phyloP scores from a whole-genome alignment of 768 basidiomycete species.

The Naganishia vaughanmartiniae region DNA sequence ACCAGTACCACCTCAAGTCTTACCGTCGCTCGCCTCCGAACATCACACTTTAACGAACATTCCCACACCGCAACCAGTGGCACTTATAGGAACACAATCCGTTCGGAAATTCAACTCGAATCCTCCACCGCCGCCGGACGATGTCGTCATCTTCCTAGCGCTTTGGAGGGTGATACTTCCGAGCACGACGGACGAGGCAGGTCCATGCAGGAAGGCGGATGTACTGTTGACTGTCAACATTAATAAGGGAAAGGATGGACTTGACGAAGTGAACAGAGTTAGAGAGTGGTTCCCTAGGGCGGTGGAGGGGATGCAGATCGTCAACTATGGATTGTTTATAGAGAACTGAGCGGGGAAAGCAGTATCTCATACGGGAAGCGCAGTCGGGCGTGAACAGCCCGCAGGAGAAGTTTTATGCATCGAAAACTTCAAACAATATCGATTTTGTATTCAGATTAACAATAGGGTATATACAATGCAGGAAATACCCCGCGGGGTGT shows the following conservation, averaged over 20 bases:
- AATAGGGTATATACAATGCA: neutral
- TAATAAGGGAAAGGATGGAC: slow-evolving; percentile 57
- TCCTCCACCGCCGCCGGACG: slow-evolving; percentile 56
- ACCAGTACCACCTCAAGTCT: slow-evolving; percentile 3
- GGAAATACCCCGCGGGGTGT: neutral
- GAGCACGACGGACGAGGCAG: slow-evolving; percentile 7
- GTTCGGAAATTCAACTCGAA: slow-evolving; percentile 66
- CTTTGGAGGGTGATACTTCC: slow-evolving; percentile 68
- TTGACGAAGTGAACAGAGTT: slow-evolving; percentile 51
- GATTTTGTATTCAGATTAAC: too few species aligned
- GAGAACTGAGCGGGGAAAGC: slow-evolving; percentile 27
- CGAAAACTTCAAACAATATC: too few species aligned
- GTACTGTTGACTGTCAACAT: slow-evolving; percentile 81
- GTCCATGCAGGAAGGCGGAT: slow-evolving; percentile 63
- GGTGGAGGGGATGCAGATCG: slow-evolving; percentile 63
- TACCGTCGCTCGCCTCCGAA: slow-evolving; percentile 38
- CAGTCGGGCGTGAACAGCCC: too few species aligned
- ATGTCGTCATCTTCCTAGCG: slow-evolving; percentile 73
- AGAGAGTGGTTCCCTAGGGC: slow-evolving; percentile 57
- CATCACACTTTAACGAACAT: slow-evolving; percentile 54
- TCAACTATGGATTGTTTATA: slow-evolving; percentile 69
- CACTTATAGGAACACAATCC: slow-evolving; percentile 67
- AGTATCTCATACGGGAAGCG: neutral
- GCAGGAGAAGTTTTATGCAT: too few species aligned
- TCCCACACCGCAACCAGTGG: slow-evolving; percentile 56